These are phyloP conservation scores for Picochlorum sp. DNA, from an alignment of 139 green algal genomes.

Conservation along the genomic window DNA sequence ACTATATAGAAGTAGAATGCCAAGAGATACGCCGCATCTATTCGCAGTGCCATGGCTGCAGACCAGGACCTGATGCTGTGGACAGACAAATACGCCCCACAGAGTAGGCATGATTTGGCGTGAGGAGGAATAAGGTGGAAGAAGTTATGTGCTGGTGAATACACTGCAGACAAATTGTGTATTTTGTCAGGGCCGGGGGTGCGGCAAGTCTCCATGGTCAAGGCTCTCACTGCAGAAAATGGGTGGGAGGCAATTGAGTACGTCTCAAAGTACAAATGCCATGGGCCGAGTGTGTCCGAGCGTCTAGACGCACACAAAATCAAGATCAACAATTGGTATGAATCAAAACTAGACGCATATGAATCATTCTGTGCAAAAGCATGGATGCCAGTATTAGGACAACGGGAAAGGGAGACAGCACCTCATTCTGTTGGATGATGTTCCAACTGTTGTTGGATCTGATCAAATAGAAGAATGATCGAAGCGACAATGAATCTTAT, in stretches of 20 bases:
- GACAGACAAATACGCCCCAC: conserved; percentile 44
- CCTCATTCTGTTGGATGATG: conserved; percentile 62
- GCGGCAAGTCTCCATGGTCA: conserved; percentile 58
- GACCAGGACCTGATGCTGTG: conserved; percentile 21
- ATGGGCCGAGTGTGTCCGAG: conserved; percentile 55
- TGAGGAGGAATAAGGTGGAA: conserved; percentile 63
- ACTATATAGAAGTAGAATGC: too few relatives aligned
- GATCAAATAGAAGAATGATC: conserved; percentile 39
- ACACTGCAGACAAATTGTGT: conserved; percentile 17
- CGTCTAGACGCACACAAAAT: conserved; percentile 5
- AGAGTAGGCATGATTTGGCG: conserved; percentile 33
- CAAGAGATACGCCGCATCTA: too few relatives aligned
- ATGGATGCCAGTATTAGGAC: conserved; percentile 40
- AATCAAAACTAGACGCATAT: conserved; percentile 71
- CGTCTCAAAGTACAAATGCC: conserved; percentile 38
- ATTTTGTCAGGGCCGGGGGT: conserved; percentile 56
- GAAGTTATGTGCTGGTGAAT: conserved; percentile 56
- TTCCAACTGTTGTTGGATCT: conserved; percentile 43
- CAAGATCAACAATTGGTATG: conserved; percentile 21
- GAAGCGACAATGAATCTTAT: conserved; percentile 38
- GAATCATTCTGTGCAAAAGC: conserved; percentile 51
- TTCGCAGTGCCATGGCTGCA: too few relatives aligned
- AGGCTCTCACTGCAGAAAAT: conserved; percentile 35
- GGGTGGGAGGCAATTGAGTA: conserved; percentile 64
- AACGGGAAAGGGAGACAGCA: conserved; percentile 21